phyloP scores from a whole-genome alignment of 2,329 filamentous ascomycete species.

The Chlorencoelia australis region DNA sequence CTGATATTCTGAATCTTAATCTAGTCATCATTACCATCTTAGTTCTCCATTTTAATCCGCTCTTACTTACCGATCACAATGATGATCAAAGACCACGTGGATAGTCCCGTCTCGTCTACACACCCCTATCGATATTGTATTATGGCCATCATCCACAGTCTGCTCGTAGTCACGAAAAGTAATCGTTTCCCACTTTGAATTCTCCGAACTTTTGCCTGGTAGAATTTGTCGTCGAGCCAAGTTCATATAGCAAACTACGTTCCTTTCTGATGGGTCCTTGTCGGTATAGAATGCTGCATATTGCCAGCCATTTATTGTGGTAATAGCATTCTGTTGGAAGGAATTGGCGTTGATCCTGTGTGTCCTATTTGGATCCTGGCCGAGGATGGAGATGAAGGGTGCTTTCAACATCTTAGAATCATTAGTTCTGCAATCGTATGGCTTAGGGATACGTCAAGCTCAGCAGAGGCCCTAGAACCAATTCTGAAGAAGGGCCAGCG shows the following conservation, averaged over 20 bases:
- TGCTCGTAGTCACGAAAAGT: constrained; percentile 18
- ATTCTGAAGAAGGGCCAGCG: no score
- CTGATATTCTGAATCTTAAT: constrained; percentile 16
- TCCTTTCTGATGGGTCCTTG: background rate
- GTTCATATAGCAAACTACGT: constrained; percentile 11
- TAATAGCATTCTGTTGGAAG: constrained; percentile 20
- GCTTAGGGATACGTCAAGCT: no score
- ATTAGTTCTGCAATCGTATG: no score
- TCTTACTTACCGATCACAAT: constrained; percentile 17
- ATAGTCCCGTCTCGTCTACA: constrained; percentile 19
- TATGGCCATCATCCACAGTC: constrained; percentile 18
- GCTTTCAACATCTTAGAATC: constrained; percentile 9
- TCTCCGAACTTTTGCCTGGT: background rate
- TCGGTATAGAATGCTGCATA: constrained; percentile 19
- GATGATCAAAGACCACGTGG: constrained; percentile 20
- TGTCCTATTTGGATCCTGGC: constrained; percentile 12
- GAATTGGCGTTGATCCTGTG: constrained; percentile 20
- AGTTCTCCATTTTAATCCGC: background rate
- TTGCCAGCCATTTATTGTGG: constrained; percentile 16
- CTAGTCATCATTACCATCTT: constrained; percentile 6
- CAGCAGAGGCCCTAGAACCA: no score
- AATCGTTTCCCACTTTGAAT: constrained; percentile 13
- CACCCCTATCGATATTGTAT: constrained; percentile 19
- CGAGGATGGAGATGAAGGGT: constrained; percentile 13
- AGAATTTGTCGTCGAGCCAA: constrained; percentile 8